A percentile compares a stretch with the other conserved stretches of the same genome.
These are phyloP conservation scores for Fraxinus quadrangulata DNA, from an alignment of 257 asterid genomes.

Conservation along the genomic window DNA sequence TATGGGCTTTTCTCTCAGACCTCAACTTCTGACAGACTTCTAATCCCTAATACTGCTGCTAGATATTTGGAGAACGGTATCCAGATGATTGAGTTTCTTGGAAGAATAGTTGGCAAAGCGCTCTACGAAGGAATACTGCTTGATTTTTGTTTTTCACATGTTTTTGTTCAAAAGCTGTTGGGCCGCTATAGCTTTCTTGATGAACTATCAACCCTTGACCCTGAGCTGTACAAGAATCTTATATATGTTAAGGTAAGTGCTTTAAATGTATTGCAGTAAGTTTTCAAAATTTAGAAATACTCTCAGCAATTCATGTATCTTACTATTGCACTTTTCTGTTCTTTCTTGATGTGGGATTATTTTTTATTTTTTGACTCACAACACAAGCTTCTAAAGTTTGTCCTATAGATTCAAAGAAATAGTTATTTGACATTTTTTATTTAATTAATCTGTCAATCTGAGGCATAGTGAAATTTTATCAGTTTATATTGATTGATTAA, in stretches of 20 bases:
- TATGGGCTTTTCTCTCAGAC: slow-evolving; percentile 91
- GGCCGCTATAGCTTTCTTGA: slow-evolving; percentile 97
- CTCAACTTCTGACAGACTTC: slow-evolving; percentile 79
- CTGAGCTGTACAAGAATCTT: slow-evolving; percentile 88
- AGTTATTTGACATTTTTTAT: no score
- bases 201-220: slow-evolving; percentile 92
- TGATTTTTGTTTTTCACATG: slow-evolving; percentile 89
- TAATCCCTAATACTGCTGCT: slow-evolving; percentile 79
- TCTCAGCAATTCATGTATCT: slow-evolving; percentile 12
- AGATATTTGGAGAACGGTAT: slow-evolving; percentile 82
- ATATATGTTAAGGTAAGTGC: slow-evolving; percentile 86
- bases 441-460: neutral
- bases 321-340: neutral
- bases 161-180: slow-evolving; percentile 87
- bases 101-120: slow-evolving; percentile 92
- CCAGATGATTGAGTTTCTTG: slow-evolving; percentile 91
- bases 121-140: slow-evolving; percentile 92
- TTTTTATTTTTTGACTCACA: neutral
- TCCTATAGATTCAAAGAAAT: neutral
- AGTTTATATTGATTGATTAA: neutral
- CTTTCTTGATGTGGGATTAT: slow-evolving; percentile 5
- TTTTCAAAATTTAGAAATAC: slow-evolving; percentile 18
- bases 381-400: neutral
- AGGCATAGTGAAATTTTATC: neutral
- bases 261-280: slow-evolving; percentile 20